Conservation (phyloP, 1,284 basidiomycete species). For the Rhodotorula sp. region DNA sequence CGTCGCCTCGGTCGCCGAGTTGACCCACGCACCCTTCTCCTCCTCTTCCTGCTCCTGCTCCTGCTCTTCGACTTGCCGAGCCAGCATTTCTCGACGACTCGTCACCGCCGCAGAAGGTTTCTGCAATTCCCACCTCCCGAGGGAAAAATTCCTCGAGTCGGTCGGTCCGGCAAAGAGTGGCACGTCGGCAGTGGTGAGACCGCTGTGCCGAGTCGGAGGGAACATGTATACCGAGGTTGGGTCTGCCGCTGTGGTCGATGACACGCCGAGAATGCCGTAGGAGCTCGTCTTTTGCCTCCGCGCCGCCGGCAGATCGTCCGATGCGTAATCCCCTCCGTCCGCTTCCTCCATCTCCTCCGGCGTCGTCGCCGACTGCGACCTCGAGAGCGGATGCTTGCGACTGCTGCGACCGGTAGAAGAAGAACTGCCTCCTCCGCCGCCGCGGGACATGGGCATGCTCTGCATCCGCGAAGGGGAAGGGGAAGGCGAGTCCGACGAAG, state of each 20-base stretch:
- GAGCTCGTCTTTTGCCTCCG: conserved; percentile 1
- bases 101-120: conserved; percentile 6
- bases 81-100: conserved; percentile 6
- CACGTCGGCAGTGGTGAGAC: not conserved
- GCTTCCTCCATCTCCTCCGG: not conserved
- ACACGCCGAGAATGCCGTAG: conserved; percentile 13
- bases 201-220: not conserved
- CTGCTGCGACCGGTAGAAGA: not conserved
- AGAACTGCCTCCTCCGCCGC: not conserved
- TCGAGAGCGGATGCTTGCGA: conserved; percentile 17
- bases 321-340: not conserved
- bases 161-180: conserved; percentile 20
- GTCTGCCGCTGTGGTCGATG: not conserved
- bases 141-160: conserved; percentile 25
- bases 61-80: conserved; percentile 5
- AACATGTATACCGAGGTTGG: not conserved
- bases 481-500: conserved; percentile 13
- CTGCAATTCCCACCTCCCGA: conserved; percentile 29
- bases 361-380: not conserved
- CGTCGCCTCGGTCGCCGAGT: not conserved
- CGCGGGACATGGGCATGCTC: not conserved
- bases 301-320: conserved; percentile 4
- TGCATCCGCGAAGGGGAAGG: conserved; percentile 18
- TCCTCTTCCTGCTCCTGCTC: too few relatives aligned
- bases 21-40: conserved; percentile 1